Evolutionary conservation across 768 basidiomycete species (phyloP).

Genomic region (Botryobasidium botryosum): DNA sequence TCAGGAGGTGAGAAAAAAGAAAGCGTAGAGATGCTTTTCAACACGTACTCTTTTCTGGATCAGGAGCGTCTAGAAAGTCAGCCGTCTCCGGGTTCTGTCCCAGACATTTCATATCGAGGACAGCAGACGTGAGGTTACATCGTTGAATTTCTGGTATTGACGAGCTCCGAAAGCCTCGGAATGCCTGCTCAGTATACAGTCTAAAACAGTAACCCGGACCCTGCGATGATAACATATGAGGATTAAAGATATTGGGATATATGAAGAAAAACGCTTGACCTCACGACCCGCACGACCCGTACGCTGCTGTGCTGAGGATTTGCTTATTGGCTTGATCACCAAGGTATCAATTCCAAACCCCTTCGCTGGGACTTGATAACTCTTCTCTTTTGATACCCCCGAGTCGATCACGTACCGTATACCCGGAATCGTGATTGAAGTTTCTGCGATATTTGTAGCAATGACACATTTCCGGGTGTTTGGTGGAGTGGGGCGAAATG

Average conservation of each 20-base stretch:
- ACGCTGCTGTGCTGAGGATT: slow-evolving; percentile 74
- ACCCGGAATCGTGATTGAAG: slow-evolving; percentile 92
- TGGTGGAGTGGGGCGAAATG: slow-evolving; percentile 49
- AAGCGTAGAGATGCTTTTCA: slow-evolving; percentile 19
- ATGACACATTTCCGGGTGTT: slow-evolving; percentile 80
- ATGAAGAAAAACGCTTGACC: slow-evolving; percentile 21
- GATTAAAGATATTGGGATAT: not conserved
- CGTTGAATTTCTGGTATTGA: slow-evolving; percentile 84
- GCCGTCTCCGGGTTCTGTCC: slow-evolving; percentile 65
- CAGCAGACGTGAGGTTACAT: slow-evolving; percentile 64
- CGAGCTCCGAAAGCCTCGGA: slow-evolving; percentile 42
- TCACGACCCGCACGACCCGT: slow-evolving; percentile 94
- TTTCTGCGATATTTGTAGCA: slow-evolving; percentile 96
- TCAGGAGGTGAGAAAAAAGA: slow-evolving; percentile 28
- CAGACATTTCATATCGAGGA: slow-evolving; percentile 74
- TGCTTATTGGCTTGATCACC: slow-evolving; percentile 63
- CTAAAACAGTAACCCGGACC: slow-evolving; percentile 78
- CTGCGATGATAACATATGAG: slow-evolving; percentile 20
- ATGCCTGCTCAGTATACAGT: slow-evolving; percentile 75
- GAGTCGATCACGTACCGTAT: slow-evolving; percentile 93
- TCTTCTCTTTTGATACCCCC: slow-evolving; percentile 91
- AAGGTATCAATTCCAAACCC: slow-evolving; percentile 71
- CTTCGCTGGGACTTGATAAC: slow-evolving; percentile 27
- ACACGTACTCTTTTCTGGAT: slow-evolving; percentile 51
- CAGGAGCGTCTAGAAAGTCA: slow-evolving; percentile 80